Evolutionary conservation across 1,284 basidiomycete species (phyloP).

Genomic region (Pascua sp.): DNA sequence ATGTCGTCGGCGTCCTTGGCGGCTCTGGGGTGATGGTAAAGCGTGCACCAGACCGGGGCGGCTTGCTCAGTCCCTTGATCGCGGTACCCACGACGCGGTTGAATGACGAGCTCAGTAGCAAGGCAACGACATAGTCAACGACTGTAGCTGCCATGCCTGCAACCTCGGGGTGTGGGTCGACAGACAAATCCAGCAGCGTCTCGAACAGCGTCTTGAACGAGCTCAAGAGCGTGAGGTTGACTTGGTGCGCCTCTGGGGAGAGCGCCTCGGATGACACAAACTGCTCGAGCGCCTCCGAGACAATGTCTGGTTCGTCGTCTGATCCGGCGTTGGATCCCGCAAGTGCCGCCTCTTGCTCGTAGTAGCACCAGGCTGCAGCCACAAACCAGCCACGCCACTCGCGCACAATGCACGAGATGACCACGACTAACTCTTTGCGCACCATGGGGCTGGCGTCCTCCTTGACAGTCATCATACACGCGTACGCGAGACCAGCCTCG

Average conservation of each 20-base stretch:
- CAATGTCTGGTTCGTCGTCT: slow-evolving; percentile 42
- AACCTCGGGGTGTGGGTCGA: slow-evolving; percentile 90
- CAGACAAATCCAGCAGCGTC: slow-evolving; percentile 82
- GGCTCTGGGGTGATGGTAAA: slow-evolving; percentile 6
- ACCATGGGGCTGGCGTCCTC: slow-evolving; percentile 96
- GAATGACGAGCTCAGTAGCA: slow-evolving; percentile 84
- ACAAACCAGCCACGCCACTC: slow-evolving; percentile 97
- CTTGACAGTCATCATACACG: slow-evolving; percentile 64
- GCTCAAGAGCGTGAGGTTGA: slow-evolving; percentile 77
- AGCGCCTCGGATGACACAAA: slow-evolving; percentile 60
- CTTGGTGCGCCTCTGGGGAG: slow-evolving; percentile 65
- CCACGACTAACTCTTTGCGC: slow-evolving; percentile 85
- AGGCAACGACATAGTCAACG: slow-evolving; percentile 85
- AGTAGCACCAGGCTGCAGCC: slow-evolving; percentile 91
- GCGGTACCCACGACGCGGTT: slow-evolving; percentile 65
- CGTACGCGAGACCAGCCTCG: slow-evolving; percentile 57
- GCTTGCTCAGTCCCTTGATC: slow-evolving; percentile 51
- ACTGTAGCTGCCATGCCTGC: slow-evolving; percentile 85
- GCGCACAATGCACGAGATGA: slow-evolving; percentile 88
- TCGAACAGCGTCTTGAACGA: slow-evolving; percentile 92
- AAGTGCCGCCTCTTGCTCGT: slow-evolving; percentile 63
- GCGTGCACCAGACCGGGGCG: slow-evolving; percentile 12
- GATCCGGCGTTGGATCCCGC: slow-evolving; percentile 54
- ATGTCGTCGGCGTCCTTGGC: not conserved
- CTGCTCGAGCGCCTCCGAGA: slow-evolving; percentile 67